Conservation (phyloP, 2,329 filamentous ascomycete genomes). For the Calonectria ilicicola region DNA sequence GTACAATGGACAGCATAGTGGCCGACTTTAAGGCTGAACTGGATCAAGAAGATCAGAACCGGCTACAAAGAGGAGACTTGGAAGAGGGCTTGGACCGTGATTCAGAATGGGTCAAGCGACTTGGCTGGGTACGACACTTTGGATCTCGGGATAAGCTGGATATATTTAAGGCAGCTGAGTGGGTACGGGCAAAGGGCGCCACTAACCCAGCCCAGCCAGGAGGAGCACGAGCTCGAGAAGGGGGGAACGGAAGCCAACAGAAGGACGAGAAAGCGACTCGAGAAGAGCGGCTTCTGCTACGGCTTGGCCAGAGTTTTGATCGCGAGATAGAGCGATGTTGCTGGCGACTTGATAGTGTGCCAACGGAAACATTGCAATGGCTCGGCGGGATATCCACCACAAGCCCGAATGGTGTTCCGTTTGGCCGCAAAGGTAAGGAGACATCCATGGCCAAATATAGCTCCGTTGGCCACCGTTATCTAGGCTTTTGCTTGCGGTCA, state of each 20-base stretch:
- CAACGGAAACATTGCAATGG: not conserved
- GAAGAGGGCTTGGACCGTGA: not conserved
- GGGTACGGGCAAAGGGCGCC: not conserved
- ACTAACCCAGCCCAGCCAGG: not conserved
- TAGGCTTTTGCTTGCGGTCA: not conserved
- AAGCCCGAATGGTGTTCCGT: not conserved
- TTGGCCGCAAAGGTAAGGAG: not conserved
- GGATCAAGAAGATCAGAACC: not conserved
- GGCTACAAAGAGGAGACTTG: not conserved
- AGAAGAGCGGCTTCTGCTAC: not conserved
- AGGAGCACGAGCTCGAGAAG: no score
- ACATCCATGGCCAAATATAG: not conserved
- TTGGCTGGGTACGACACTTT: not conserved
- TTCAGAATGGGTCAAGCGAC: not conserved
- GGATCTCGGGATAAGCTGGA: not conserved
- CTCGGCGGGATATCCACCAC: not conserved
- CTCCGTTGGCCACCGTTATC: not conserved
- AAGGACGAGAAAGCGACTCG: not conserved
- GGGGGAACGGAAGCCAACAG: not conserved
- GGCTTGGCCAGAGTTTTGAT: not conserved
- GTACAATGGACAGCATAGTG: not conserved
- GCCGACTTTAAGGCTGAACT: not conserved
- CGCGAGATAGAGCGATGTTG: not conserved
- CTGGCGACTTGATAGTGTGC: not conserved
- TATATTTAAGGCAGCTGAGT: not conserved